These are phyloP conservation scores for Pseudogymnoascus sp. DNA, from an alignment of 2,329 filamentous ascomycete genomes.

Conservation along the genomic window DNA sequence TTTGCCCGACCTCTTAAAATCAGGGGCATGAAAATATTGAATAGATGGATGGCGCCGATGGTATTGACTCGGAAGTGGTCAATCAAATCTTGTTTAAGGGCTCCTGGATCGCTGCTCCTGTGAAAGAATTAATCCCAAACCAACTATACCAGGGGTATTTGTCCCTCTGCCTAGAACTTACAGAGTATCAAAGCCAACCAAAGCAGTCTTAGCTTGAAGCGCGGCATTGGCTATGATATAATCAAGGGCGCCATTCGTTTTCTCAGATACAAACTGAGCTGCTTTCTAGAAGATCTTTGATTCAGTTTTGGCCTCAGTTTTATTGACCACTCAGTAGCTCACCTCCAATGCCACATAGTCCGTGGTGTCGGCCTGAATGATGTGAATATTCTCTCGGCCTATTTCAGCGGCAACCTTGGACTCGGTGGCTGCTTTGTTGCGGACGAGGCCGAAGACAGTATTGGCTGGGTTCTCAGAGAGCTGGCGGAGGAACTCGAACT, in stretches of 20 bases:
- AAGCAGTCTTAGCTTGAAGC: constrained; percentile 24
- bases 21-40: constrained; percentile 46
- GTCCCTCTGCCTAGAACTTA: constrained; percentile 24
- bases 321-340: constrained; percentile 11
- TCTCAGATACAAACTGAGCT: constrained; percentile 23
- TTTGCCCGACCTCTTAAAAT: constrained; percentile 43
- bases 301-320: constrained; percentile 13
- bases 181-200: constrained; percentile 32
- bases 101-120: constrained; percentile 22
- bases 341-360: constrained; percentile 17
- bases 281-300: constrained; percentile 17
- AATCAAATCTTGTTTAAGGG: constrained; percentile 31
- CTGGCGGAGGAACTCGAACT: constrained; percentile 44
- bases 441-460: constrained; percentile 40
- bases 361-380: constrained; percentile 17
- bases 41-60: constrained; percentile 45
- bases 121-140: constrained; percentile 14
- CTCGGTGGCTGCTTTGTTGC: constrained; percentile 39
- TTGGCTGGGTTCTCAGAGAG: constrained; percentile 38
- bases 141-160: constrained; percentile 7
- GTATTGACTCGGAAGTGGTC: constrained; percentile 40
- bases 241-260: constrained; percentile 39
- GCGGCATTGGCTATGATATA: constrained; percentile 47
- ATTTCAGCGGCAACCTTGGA: constrained; percentile 38
- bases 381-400: constrained; percentile 16